Base-by-base conservation (phyloP, 2,329 filamentous ascomycete species). In the Alternaria infectoria region DNA sequence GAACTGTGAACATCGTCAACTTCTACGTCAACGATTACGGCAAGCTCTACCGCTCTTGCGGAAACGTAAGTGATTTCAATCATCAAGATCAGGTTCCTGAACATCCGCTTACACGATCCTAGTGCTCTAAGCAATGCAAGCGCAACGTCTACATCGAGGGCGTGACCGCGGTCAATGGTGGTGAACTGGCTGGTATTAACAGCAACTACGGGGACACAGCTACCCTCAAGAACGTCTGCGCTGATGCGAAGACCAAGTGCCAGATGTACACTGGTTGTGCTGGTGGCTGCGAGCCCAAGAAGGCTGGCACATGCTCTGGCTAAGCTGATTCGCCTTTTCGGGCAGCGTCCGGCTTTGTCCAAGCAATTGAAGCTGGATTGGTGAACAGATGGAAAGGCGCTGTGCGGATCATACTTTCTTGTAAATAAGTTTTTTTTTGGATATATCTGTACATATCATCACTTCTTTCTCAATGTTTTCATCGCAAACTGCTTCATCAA, bases 171-270 rank as follows among this genome's bases (percentile, higher is more conserved):
- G 78, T 79, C 47, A 71, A 77, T n/a, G 72, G 77, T 57, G 83
- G 82, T 40, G 75, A 77, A 57, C 76, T 83, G 19, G 83, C 78
- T 62, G 82, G 83, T 40, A 84, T 85, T 70, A 85, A 85, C 76
- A 77, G 75, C 52, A 85, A 85, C 79, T 85, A 82, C 64, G 82
- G 82, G 15, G 83, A 84, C 67, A 83, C 82, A 3, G 82, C 82
- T 64, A 81, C 74, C 36, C 69, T 79, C 45, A 74, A 69, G 68
- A 72, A 76, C 54, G 69, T 72, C 21, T 76, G 74, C 58, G 30
- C 68, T 30, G 67, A 71, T 55, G 65, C 68, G 11, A 69, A 67
- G 55, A 57, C 60, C 30, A 69, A 68, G 49, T 75, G 72, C 59
- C 68, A 72, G 65, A 74, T 74, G 71, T 75, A 74, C 63, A 73